Evolutionary conservation across 2,329 filamentous ascomycete genomes (phyloP).

Genomic region (Neonectria magnoliae): DNA sequence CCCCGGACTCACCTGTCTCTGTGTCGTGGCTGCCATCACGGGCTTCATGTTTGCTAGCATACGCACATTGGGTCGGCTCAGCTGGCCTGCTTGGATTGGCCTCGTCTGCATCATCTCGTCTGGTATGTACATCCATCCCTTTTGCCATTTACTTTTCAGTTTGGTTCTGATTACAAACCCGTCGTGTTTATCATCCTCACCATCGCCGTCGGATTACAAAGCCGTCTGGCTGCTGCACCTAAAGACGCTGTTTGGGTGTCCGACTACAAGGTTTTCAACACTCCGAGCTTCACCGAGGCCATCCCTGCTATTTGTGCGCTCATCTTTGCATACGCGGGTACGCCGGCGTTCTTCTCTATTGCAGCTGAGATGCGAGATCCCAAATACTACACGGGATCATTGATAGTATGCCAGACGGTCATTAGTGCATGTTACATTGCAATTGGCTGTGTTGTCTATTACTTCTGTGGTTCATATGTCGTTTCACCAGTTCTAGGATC

Average conservation of each 20-base stretch:
- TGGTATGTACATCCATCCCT: too few species aligned
- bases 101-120: too few species aligned
- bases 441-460: slow-evolving; percentile 54
- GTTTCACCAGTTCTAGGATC: slow-evolving; percentile 58
- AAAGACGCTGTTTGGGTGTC: slow-evolving; percentile 31
- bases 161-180: too few species aligned
- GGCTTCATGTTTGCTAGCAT: too few species aligned
- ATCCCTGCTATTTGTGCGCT: slow-evolving; percentile 46
- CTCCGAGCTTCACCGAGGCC: slow-evolving; percentile 45
- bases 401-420: slow-evolving; percentile 40
- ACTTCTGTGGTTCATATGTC: slow-evolving; percentile 57
- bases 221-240: too few species aligned
- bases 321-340: slow-evolving; percentile 51
- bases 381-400: slow-evolving; percentile 31
- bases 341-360: slow-evolving; percentile 47
- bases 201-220: too few species aligned
- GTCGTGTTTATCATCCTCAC: too few species aligned
- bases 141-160: too few species aligned
- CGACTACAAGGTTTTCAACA: slow-evolving; percentile 44
- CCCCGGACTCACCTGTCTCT: slow-evolving; percentile 55
- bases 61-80: too few species aligned
- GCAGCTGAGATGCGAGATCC: slow-evolving; percentile 48
- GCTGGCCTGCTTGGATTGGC: too few species aligned
- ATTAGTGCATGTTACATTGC: slow-evolving; percentile 46
- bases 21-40: slow-evolving; percentile 39